Percentiles rank a stretch among this genome's conserved stretches.
These are phyloP conservation scores for Blastomyces emzantsi DNA, from an alignment of 2,329 filamentous ascomycete species.

Conservation along the genomic window DNA sequence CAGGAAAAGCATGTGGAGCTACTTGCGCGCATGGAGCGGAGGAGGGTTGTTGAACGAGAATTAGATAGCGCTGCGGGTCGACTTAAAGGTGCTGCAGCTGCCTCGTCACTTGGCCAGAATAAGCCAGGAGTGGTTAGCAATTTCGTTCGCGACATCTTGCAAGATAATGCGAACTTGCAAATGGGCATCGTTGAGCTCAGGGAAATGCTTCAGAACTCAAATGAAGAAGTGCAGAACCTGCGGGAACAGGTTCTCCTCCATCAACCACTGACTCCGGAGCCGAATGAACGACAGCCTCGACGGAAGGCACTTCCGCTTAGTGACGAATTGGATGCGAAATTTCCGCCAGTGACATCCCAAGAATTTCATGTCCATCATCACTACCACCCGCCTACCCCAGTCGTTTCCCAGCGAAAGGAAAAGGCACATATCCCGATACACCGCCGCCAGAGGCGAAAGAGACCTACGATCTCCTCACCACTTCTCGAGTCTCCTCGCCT, in stretches of 20 bases:
- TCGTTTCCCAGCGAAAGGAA: constrained; percentile 41
- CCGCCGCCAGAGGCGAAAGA: constrained; percentile 62
- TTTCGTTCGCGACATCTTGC: constrained; percentile 89
- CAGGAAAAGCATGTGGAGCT: constrained; percentile 73
- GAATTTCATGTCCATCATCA: constrained; percentile 92
- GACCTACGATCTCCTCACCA: constrained; percentile 48
- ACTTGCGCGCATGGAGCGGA: constrained; percentile 71
- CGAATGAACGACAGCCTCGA: constrained; percentile 14
- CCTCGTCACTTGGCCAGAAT: constrained; percentile 53
- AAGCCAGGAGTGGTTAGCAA: constrained; percentile 71
- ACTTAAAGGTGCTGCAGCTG: constrained; percentile 70
- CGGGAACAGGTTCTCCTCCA: constrained; percentile 73
- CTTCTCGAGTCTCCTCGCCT: constrained; percentile 28
- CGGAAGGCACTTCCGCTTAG: constrained; percentile 48
- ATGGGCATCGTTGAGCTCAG: constrained; percentile 83
- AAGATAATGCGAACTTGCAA: constrained; percentile 92
- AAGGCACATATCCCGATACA: constrained; percentile 38
- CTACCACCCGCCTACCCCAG: constrained; percentile 63
- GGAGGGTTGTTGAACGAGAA: constrained; percentile 72
- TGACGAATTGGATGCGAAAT: constrained; percentile 57
- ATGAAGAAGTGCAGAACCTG: constrained; percentile 83
- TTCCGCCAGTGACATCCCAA: constrained; percentile 48
- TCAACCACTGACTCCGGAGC: constrained; percentile 50
- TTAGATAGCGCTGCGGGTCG: constrained; percentile 69
- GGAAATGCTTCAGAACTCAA: constrained; percentile 82